Base-by-base conservation (phyloP, 495 filamentous ascomycete genomes). In the Daldinia loculata region DNA sequence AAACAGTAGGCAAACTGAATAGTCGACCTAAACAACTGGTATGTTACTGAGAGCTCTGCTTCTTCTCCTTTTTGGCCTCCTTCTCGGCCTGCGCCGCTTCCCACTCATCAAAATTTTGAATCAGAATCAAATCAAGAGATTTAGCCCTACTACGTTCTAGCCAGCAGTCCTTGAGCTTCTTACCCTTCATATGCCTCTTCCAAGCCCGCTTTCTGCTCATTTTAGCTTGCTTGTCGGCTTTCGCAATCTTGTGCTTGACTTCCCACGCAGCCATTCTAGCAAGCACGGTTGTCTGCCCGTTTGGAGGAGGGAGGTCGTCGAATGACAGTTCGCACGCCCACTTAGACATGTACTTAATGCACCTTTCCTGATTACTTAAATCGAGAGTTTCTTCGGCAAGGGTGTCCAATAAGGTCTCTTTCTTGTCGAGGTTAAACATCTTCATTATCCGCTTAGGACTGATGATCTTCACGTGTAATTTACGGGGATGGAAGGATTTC, bases 151-250 rank as follows among this genome's bases (percentile, higher is more conserved):
- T 19, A 29, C 17, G 62, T 52, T 76, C 72, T 5, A 19, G 29
- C 61, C 59, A 58, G 26, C 63, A 58, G 8, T 67, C 66, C 56
- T 70, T 66, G 11, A 65, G 34, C 53, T 72, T 64, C 68, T 74
- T 72, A 17, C 72, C 72, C 56, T 72, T 74, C 43, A 72, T 34
- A 6, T 67, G 61, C 38, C 48, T 72, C 75, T 77, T 76, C 70
- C 67, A 67, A 32, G 66, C 63, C 24, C 59, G 60, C 53, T 72
- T 66, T 17, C 72, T 63, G 7, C 50, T 36, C 9, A 24, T 55
- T 38, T 39, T 65, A 0, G 70, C 66, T 6, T 60, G 24, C 45
- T 62, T 45, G 19, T 74, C 70, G 0, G 66, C 63, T 55, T 70
- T 63, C 9, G 39, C 32, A 27, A 74, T 51, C 62, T 75, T 74